A percentile compares a stretch with the other conserved stretches of the same genome.
These are phyloP conservation scores for Nemania serpens DNA, from an alignment of 2,329 filamentous ascomycete genomes.

Conservation along the genomic window DNA sequence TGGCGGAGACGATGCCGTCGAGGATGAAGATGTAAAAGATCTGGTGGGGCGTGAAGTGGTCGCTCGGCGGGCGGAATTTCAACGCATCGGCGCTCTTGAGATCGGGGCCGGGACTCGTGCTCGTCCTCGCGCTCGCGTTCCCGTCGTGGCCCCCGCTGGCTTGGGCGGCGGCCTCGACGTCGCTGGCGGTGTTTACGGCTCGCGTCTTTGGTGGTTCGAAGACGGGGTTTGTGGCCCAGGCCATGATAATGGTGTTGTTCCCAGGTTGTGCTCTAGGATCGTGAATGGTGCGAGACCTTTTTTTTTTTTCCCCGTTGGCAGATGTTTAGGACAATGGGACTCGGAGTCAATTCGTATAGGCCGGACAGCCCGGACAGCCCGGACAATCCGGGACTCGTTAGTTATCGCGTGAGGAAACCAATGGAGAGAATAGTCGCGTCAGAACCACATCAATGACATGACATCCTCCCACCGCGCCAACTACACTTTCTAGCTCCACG, in stretches of 20 bases:
- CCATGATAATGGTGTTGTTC: conserved; percentile 29
- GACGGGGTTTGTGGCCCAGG: conserved; percentile 36
- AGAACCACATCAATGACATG: too few relatives aligned
- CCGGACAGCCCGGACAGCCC: too few relatives aligned
- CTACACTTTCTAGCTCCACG: too few relatives aligned
- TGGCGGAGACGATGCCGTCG: conserved; percentile 52
- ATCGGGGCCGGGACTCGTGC: conserved; percentile 5
- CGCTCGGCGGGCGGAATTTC: conserved; percentile 42
- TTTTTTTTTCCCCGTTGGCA: too few relatives aligned
- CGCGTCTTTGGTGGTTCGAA: conserved; percentile 21
- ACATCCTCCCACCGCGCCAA: too few relatives aligned
- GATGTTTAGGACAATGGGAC: too few relatives aligned
- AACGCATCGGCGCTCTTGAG: conserved; percentile 5
- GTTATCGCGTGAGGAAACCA: background rate
- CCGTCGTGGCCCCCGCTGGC: conserved; percentile 1
- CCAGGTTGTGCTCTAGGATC: too few relatives aligned
- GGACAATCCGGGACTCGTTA: too few relatives aligned
- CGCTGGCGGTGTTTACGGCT: conserved; percentile 12
- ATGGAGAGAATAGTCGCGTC: too few relatives aligned
- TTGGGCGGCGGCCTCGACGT: conserved; percentile 27
- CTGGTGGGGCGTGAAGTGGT: conserved; percentile 49
- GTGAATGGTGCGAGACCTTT: too few relatives aligned
- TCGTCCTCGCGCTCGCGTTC: background rate
- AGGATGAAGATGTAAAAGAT: conserved; percentile 54
- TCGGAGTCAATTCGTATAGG: too few relatives aligned